A percentile compares a stretch with the other conserved stretches of the same genome.
Conservation (phyloP, 495 filamentous ascomycete species). For the Clavariopsis aquatica region DNA sequence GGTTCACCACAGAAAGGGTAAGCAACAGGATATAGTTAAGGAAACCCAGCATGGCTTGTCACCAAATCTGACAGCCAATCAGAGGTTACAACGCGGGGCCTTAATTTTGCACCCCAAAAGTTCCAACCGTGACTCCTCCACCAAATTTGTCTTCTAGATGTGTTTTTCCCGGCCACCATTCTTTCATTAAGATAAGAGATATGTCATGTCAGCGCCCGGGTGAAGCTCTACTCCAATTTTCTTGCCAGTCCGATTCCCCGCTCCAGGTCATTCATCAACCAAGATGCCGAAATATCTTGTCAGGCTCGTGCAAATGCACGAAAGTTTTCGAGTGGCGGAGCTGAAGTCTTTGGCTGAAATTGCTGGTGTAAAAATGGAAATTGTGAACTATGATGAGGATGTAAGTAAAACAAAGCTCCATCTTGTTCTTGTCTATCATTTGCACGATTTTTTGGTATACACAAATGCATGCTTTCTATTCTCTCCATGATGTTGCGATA, state of each 20-base stretch:
- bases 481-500: not conserved
- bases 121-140: not conserved
- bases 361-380: slow-evolving; percentile 64
- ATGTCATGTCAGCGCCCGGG: slow-evolving; percentile 1
- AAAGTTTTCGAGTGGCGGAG: slow-evolving; percentile 85
- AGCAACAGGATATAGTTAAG: too few relatives aligned
- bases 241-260: not conserved
- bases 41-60: too few relatives aligned
- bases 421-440: slow-evolving; percentile 2
- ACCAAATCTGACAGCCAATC: not conserved
- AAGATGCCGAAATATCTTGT: slow-evolving; percentile 71
- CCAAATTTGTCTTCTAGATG: not conserved
- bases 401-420: slow-evolving; percentile 61
- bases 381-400: slow-evolving; percentile 68
- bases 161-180: not conserved
- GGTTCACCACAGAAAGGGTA: too few relatives aligned
- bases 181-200: not conserved
- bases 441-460: not conserved
- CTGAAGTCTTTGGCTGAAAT: slow-evolving; percentile 78
- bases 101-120: not conserved
- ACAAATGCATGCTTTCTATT: slow-evolving; percentile 5
- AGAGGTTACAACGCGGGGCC: not conserved
- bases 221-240: not conserved
- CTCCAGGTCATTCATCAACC: not conserved
- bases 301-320: slow-evolving; percentile 85